Percentiles rank a stretch among this genome's conserved stretches.
These are phyloP conservation scores for Fusarium solani-melongenae DNA, from an alignment of 2,329 filamentous ascomycete species.

Conservation along the genomic window DNA sequence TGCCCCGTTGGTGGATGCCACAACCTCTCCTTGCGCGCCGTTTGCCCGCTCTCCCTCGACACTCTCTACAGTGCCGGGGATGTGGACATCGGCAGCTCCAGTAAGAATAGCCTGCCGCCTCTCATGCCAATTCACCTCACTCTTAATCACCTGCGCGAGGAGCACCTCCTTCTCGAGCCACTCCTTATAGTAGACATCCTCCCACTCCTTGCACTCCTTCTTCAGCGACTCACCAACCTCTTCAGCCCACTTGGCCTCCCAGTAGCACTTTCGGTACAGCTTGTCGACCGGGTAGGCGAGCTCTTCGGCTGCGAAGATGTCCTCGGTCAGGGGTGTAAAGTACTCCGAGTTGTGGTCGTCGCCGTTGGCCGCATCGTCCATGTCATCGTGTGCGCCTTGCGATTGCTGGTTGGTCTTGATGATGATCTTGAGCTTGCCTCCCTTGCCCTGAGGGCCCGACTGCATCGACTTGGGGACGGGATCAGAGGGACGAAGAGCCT, in stretches of 20 bases:
- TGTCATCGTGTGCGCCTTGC: conserved; percentile 67
- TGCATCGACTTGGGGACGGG: conserved; percentile 78
- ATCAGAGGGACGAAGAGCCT: conserved; percentile 85
- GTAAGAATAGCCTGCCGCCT: conserved; percentile 66
- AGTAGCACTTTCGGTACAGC: conserved; percentile 74
- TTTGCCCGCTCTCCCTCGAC: conserved; percentile 42
- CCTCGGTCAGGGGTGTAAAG: conserved; percentile 64
- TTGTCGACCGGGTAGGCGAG: conserved; percentile 68
- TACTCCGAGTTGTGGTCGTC: conserved; percentile 69
- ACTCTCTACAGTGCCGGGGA: conserved; percentile 48
- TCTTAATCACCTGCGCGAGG: conserved; percentile 76
- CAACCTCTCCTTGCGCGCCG: conserved; percentile 28
- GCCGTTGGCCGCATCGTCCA: conserved; percentile 64
- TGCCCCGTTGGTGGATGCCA: conserved; percentile 15
- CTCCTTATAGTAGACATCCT: conserved; percentile 74
- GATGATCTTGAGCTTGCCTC: conserved; percentile 70
- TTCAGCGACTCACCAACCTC: conserved; percentile 73
- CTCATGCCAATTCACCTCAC: conserved; percentile 74
- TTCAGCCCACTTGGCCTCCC: conserved; percentile 79
- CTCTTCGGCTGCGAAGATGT: conserved; percentile 75
- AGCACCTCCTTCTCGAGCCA: conserved; percentile 85
- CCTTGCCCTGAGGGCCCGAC: conserved; percentile 55
- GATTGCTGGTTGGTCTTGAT: conserved; percentile 68
- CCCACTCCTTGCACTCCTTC: conserved; percentile 73
- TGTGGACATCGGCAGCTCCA: conserved; percentile 58